Conservation (phyloP, 2,329 filamentous ascomycete genomes). For the Claviceps cyperi region DNA sequence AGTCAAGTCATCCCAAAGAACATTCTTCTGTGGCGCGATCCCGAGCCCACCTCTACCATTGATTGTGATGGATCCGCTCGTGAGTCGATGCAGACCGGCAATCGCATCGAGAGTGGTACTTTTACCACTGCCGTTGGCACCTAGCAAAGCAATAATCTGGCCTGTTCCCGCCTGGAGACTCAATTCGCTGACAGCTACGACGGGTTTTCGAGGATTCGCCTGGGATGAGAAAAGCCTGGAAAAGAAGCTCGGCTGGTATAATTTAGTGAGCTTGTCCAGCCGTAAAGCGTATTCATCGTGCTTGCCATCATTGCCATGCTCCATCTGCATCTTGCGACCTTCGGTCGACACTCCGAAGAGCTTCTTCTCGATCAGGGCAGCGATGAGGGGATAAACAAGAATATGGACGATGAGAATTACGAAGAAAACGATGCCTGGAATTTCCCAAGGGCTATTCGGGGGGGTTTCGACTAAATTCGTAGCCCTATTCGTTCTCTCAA, state of each 20-base stretch:
- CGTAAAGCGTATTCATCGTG: conserved; percentile 43
- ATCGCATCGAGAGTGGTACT: conserved; percentile 82
- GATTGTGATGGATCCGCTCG: conserved; percentile 61
- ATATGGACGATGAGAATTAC: conserved; percentile 66
- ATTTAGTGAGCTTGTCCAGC: conserved; percentile 61
- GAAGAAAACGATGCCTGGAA: conserved; percentile 66
- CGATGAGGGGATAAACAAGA: conserved; percentile 61
- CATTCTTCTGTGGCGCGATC: conserved; percentile 85
- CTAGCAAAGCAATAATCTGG: conserved; percentile 73
- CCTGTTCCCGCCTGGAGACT: conserved; percentile 58
- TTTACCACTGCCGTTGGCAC: conserved; percentile 83
- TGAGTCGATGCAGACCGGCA: conserved; percentile 65
- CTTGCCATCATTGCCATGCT: conserved; percentile 12
- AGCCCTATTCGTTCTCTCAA: conserved; percentile 45
- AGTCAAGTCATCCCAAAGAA: conserved; percentile 79
- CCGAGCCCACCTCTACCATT: conserved; percentile 68
- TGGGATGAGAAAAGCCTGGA: conserved; percentile 31
- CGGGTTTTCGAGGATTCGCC: conserved; percentile 36
- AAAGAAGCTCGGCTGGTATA: conserved; percentile 54
- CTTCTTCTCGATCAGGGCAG: conserved; percentile 55
- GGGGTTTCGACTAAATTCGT: conserved; percentile 48
- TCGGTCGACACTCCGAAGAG: conserved; percentile 62
- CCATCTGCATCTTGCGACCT: conserved; percentile 37
- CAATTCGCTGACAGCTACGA: conserved; percentile 65
- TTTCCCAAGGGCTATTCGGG: conserved; percentile 49